phyloP scores from a whole-genome alignment of 306 rosid species.

The Notholithocarpus densiflorus region DNA sequence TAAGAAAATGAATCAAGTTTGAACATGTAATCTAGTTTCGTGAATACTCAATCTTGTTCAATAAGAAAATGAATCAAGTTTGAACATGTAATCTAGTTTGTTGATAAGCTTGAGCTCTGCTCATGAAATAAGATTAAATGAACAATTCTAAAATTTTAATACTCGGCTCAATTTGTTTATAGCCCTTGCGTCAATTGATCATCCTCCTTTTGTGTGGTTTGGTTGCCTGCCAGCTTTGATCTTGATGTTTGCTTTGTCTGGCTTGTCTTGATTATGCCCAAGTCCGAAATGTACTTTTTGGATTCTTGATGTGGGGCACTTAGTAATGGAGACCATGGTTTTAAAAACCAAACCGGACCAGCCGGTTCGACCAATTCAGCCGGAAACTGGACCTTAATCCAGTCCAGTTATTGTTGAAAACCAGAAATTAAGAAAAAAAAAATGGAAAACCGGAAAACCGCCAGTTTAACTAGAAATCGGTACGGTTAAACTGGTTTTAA shows the following conservation, averaged over 20 bases:
- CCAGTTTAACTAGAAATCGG: rapidly evolving
- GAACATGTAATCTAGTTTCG: no score
- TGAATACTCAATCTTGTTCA: no score
- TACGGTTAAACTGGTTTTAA: no score
- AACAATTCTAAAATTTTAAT: background rate
- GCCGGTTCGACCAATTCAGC: no score
- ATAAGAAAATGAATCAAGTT: no score
- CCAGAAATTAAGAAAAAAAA: rapidly evolving
- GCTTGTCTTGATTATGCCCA: background rate
- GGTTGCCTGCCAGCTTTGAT: background rate
- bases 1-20: no score
- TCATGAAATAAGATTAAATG: background rate
- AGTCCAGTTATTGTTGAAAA: no score
- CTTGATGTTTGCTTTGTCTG: background rate
- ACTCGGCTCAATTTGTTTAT: no score
- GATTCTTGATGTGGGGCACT: background rate
- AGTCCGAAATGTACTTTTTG: background rate
- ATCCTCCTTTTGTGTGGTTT: background rate
- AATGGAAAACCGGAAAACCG: no score
- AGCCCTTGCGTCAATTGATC: background rate
- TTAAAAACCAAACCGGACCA: no score
- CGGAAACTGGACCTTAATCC: no score
- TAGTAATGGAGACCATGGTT: background rate
- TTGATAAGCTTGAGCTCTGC: background rate
- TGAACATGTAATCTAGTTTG: no score